Percentiles rank a stretch among this genome's conserved stretches.
phyloP scores from a whole-genome alignment of 2,329 filamentous ascomycete genomes.

The Monilinia laxa region DNA sequence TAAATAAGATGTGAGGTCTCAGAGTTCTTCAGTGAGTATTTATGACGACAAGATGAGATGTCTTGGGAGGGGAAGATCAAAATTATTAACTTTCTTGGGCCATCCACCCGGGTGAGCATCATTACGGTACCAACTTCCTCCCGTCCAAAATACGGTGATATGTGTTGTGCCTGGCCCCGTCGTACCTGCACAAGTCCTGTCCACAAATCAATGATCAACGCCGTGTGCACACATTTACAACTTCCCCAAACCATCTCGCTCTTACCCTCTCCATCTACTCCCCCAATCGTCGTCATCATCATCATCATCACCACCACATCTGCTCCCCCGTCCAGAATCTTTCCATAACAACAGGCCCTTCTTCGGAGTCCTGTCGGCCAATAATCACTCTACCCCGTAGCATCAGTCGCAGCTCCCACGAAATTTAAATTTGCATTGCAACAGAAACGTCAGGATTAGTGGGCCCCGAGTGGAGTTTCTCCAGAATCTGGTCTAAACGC shows the following conservation, averaged over 20 bases:
- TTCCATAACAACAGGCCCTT: constrained; percentile 19
- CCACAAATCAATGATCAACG: neutral
- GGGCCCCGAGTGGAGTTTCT: constrained; percentile 12
- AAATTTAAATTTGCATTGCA: constrained; percentile 18
- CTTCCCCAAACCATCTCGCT: neutral
- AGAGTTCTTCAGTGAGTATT: neutral
- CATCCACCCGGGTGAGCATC: neutral
- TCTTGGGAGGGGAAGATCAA: neutral
- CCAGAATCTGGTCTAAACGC: constrained; percentile 11
- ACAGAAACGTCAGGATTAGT: constrained; percentile 16
- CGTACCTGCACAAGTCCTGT: constrained; percentile 12
- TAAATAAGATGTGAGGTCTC: constrained; percentile 1
- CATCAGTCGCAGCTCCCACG: no score
- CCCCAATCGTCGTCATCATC: neutral
- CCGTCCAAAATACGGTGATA: no score
- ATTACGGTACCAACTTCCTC: constrained; percentile 2
- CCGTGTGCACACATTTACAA: neutral
- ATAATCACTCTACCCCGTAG: neutral
- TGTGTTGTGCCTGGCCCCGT: neutral
- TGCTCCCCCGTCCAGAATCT: neutral
- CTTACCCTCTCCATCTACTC: neutral
- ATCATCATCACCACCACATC: neutral
- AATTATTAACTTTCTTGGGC: neutral
- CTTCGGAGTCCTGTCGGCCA: constrained; percentile 20
- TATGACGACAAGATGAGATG: constrained; percentile 6